Evolutionary conservation across 2,329 filamentous ascomycete species (phyloP).

Genomic region (Cadophora sp.): DNA sequence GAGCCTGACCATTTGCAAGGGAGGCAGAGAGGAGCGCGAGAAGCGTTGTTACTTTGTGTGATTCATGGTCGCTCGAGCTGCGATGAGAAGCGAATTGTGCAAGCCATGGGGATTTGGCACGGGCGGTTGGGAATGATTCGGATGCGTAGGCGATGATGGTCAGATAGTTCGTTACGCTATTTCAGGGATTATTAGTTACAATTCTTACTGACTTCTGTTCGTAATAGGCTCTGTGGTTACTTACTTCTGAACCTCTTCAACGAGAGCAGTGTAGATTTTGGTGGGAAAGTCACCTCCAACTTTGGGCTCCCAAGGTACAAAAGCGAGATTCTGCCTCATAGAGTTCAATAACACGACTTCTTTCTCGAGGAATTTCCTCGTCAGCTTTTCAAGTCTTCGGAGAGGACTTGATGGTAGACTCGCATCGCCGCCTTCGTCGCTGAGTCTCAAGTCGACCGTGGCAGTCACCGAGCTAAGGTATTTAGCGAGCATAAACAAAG

Average conservation of each 20-base stretch:
- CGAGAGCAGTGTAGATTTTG: constrained; percentile 24
- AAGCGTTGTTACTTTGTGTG: constrained; percentile 70
- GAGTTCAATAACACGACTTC: constrained; percentile 67
- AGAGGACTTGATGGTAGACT: constrained; percentile 31
- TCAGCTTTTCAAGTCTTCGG: constrained; percentile 29
- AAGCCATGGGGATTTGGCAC: constrained; percentile 54
- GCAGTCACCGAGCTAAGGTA: constrained; percentile 75
- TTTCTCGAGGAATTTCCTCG: constrained; percentile 61
- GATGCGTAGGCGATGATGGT: constrained; percentile 69
- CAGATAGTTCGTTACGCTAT: constrained; percentile 69
- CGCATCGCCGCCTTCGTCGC: constrained; percentile 54
- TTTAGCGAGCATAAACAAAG: constrained; percentile 74
- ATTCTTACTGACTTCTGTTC: constrained; percentile 1
- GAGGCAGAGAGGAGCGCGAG: constrained; percentile 72
- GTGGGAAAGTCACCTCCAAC: constrained; percentile 73
- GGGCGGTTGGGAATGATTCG: constrained; percentile 49
- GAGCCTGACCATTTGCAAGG: constrained; percentile 67
- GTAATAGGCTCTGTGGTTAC: neutral
- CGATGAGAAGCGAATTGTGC: constrained; percentile 50
- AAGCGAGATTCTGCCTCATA: constrained; percentile 64
- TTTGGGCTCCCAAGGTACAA: constrained; percentile 71
- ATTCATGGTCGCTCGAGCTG: constrained; percentile 60
- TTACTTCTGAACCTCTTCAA: constrained; percentile 34
- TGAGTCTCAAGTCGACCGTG: constrained; percentile 58
- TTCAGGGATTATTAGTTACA: neutral